Conservation (phyloP, 2,329 filamentous ascomycete genomes). For the Furcasterigmium sp. region DNA sequence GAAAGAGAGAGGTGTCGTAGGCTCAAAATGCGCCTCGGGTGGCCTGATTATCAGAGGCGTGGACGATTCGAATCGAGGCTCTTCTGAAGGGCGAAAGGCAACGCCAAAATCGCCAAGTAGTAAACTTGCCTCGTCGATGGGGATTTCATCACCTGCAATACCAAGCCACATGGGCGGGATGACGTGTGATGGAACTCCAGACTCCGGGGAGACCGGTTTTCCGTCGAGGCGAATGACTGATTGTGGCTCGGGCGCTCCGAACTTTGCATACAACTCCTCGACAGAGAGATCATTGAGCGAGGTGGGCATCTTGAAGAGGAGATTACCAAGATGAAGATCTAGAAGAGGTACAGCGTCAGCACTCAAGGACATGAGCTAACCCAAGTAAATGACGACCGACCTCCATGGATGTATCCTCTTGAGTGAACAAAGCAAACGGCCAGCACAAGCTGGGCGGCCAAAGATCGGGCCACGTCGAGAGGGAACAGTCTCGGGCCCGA, state of each 20-base stretch:
- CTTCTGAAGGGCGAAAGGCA: constrained; percentile 21
- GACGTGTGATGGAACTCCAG: constrained; percentile 21
- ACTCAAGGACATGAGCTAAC: not conserved
- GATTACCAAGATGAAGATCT: constrained; percentile 28
- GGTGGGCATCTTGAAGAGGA: constrained; percentile 20
- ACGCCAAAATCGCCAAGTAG: constrained; percentile 28
- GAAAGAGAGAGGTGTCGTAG: constrained; percentile 20
- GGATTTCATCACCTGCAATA: constrained; percentile 21
- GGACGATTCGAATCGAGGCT: constrained; percentile 16
- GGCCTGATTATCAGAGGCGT: constrained; percentile 23
- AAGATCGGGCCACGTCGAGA: constrained; percentile 18
- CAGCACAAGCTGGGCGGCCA: constrained; percentile 20
- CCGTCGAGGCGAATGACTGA: constrained; percentile 13
- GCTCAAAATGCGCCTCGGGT: constrained; percentile 29
- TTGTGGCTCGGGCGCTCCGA: constrained; percentile 16
- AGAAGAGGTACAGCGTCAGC: not conserved
- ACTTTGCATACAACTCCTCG: constrained; percentile 18
- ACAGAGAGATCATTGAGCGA: constrained; percentile 16
- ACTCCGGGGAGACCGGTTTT: constrained; percentile 6
- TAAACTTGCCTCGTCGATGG: constrained; percentile 15
- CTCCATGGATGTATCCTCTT: constrained; percentile 25
- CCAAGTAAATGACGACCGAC: constrained; percentile 4
- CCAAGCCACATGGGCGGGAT: constrained; percentile 28
- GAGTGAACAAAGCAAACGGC: constrained; percentile 22
- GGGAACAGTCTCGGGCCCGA: constrained; percentile 13